Conservation (phyloP, 2,329 filamentous ascomycete species). For the Monosporascus cannonballus region DNA sequence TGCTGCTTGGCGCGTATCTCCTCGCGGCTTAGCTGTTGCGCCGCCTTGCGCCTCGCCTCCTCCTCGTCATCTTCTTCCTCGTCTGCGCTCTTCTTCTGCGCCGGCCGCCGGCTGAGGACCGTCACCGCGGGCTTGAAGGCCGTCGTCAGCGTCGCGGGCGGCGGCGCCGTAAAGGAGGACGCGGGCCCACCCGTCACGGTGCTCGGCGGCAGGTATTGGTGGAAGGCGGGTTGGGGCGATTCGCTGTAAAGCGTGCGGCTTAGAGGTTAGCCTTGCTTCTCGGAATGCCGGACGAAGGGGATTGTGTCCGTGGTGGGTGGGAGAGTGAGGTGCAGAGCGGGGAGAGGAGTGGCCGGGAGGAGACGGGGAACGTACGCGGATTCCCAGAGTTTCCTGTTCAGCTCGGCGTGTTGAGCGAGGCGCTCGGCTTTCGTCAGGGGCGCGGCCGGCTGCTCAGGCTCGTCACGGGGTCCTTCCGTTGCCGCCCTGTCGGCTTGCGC, state of each 20-base stretch:
- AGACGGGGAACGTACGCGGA: conserved; percentile 58
- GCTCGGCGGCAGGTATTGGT: conserved; percentile 68
- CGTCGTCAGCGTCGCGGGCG: conserved; percentile 48
- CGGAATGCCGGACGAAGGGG: no score
- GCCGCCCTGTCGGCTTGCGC: conserved; percentile 58
- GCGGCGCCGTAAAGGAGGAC: conserved; percentile 46
- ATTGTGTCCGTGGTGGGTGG: background rate
- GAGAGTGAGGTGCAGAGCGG: background rate
- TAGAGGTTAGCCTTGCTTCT: no score
- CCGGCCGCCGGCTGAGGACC: conserved; percentile 77
- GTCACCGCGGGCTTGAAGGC: conserved; percentile 78
- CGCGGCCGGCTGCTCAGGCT: conserved; percentile 30
- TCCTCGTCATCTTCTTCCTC: conserved; percentile 55
- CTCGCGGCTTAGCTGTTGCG: conserved; percentile 57
- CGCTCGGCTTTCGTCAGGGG: conserved; percentile 68
- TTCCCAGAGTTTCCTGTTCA: conserved; percentile 83
- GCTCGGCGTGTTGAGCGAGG: conserved; percentile 72
- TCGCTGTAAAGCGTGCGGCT: conserved; percentile 48
- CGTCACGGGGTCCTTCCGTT: conserved; percentile 27
- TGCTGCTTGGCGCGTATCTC: conserved; percentile 74
- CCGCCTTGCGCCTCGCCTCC: conserved; percentile 48
- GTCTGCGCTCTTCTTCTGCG: conserved; percentile 28
- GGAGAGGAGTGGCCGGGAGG: background rate
- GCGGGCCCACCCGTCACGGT: conserved; percentile 46
- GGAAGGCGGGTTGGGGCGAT: conserved; percentile 60